Evolutionary conservation across 2,329 filamentous ascomycete genomes (phyloP).

Genomic region (Beauveria caledonica): DNA sequence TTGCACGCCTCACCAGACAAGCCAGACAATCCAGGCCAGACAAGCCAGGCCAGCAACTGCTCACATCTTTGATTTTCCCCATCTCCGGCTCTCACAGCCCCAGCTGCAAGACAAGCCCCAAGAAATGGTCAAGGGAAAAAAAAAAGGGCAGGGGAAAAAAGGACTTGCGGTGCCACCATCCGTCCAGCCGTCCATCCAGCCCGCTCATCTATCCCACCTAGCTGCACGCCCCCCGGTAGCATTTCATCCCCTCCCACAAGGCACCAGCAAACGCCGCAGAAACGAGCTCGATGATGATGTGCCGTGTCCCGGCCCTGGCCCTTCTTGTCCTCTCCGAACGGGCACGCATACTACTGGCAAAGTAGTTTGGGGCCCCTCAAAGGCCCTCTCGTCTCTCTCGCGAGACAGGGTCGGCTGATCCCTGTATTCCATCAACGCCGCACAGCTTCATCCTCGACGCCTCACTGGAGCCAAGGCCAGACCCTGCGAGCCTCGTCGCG

Average conservation of each 20-base stretch:
- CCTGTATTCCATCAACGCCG: slow-evolving; percentile 6
- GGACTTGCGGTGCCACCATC: neutral
- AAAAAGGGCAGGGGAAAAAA: neutral
- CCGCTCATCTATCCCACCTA: neutral
- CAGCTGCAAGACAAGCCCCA: too few relatives aligned
- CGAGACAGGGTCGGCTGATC: slow-evolving; percentile 5
- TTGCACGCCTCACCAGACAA: neutral
- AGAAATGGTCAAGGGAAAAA: neutral
- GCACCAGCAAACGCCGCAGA: neutral
- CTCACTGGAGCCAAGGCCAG: neutral
- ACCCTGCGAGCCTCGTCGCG: neutral
- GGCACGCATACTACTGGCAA: neutral
- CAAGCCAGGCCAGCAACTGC: neutral
- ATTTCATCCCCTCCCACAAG: neutral
- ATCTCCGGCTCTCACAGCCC: too few relatives aligned
- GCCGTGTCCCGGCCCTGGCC: neutral
- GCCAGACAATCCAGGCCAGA: neutral
- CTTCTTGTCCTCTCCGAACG: neutral
- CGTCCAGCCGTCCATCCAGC: slow-evolving; percentile 4
- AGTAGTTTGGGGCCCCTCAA: neutral
- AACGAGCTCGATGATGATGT: neutral
- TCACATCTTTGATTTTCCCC: too few relatives aligned
- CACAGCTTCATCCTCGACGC: neutral
- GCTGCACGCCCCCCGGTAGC: neutral
- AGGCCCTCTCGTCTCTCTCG: neutral